Percentiles rank a stretch among this genome's conserved stretches.
These are phyloP conservation scores for Malus fusca DNA, from an alignment of 306 rosid genomes.

Conservation along the genomic window DNA sequence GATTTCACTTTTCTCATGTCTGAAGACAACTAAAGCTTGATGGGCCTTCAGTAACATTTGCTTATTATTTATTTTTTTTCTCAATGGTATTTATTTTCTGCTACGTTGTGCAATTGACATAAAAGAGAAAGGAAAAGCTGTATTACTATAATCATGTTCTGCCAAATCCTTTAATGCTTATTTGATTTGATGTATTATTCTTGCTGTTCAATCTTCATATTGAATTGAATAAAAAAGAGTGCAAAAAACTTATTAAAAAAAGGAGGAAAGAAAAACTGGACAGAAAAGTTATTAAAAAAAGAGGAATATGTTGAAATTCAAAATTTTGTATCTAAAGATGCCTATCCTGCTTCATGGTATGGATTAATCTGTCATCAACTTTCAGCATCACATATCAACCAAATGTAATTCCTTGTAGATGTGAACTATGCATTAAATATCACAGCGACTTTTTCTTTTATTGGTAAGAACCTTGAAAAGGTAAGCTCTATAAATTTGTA, in stretches of 20 bases:
- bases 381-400: too few species aligned
- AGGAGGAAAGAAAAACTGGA: not conserved
- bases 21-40: not conserved
- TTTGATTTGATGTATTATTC: not conserved
- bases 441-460: not conserved
- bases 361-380: not conserved
- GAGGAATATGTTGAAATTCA: not conserved
- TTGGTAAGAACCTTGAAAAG: not conserved
- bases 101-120: not conserved
- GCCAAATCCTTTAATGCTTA: not conserved
- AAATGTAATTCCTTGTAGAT: not conserved
- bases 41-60: not conserved
- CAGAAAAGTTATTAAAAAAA: not conserved
- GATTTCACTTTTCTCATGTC: not conserved
- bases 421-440: not conserved
- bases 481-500: not conserved
- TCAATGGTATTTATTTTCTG: not conserved
- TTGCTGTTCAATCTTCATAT: not conserved
- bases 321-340: not conserved
- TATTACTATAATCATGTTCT: not conserved
- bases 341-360: not conserved
- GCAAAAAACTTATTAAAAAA: not conserved
- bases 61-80: not conserved
- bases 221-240: not conserved
- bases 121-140: not conserved